A percentile compares a stretch with the other conserved stretches of the same genome.
Conservation (phyloP, 1,139 yeast species). For the Zhuliangozyma blackwelliae region DNA sequence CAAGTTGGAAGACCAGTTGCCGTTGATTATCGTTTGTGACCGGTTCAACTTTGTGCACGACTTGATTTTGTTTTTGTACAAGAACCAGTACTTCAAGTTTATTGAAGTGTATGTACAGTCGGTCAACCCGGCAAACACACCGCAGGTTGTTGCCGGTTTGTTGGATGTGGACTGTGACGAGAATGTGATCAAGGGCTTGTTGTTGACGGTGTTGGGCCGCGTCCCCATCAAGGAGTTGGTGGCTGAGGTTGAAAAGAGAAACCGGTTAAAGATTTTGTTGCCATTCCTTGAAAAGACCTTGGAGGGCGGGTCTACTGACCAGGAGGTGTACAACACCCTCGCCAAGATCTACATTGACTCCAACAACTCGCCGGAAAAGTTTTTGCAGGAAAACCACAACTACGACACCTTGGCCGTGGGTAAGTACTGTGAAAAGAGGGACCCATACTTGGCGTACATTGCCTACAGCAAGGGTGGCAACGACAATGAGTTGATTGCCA, state of each 20-base stretch:
- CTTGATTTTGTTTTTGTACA: slow-evolving; percentile 86
- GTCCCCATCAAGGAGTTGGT: slow-evolving; percentile 90
- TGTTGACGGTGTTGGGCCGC: slow-evolving; percentile 86
- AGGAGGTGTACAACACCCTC: slow-evolving; percentile 87
- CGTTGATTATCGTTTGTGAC: slow-evolving; percentile 94
- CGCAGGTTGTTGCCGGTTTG: slow-evolving; percentile 94
- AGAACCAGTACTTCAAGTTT: slow-evolving; percentile 90
- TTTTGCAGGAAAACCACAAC: slow-evolving; percentile 82
- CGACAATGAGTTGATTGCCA: slow-evolving; percentile 81
- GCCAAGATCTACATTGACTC: slow-evolving; percentile 98
- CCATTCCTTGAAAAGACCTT: slow-evolving; percentile 92
- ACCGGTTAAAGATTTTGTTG: slow-evolving; percentile 81
- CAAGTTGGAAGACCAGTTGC: slow-evolving; percentile 90
- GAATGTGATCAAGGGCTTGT: slow-evolving; percentile 71
- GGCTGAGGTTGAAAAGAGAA: slow-evolving; percentile 92
- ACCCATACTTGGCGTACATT: slow-evolving; percentile 95
- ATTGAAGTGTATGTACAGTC: slow-evolving; percentile 97
- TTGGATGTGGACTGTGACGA: slow-evolving; percentile 98
- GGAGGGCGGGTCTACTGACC: slow-evolving; percentile 84
- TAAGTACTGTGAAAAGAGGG: slow-evolving; percentile 98
- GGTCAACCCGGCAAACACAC: slow-evolving; percentile 92
- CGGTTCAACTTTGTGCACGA: slow-evolving; percentile 90
- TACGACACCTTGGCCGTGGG: slow-evolving; percentile 95
- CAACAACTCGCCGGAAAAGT: slow-evolving; percentile 95
- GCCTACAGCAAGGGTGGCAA: slow-evolving; percentile 94